Evolutionary conservation across 2,329 filamentous ascomycete species (phyloP).

Genomic region (Thielaviopsis euricoi): DNA sequence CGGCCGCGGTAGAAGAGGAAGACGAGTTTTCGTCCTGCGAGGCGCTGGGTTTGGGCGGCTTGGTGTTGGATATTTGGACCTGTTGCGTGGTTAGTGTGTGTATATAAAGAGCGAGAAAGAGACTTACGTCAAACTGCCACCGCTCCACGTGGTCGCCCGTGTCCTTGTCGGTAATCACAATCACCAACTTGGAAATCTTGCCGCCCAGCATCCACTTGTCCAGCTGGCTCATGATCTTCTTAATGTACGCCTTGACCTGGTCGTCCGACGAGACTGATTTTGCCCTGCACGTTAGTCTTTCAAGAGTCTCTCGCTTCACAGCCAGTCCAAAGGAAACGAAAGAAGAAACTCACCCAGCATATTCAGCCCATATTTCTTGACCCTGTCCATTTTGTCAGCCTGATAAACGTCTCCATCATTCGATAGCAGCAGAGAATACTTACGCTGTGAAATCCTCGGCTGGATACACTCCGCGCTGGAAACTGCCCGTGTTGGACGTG

Average conservation of each 20-base stretch:
- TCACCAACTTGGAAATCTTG: constrained; percentile 93
- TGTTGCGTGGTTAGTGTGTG: constrained; percentile 12
- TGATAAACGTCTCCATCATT: too few relatives aligned
- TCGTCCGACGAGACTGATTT: constrained; percentile 88
- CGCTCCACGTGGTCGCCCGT: constrained; percentile 90
- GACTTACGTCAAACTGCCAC: constrained; percentile 97
- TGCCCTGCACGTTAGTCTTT: too few relatives aligned
- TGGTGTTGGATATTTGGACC: constrained; percentile 23
- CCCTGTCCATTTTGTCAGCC: constrained; percentile 28
- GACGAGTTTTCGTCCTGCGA: constrained; percentile 45
- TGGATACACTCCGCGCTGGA: constrained; percentile 74
- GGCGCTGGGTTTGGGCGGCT: constrained; percentile 29
- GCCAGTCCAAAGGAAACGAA: too few relatives aligned
- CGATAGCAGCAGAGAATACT: too few relatives aligned
- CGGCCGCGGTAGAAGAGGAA: constrained; percentile 17
- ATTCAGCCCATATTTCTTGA: constrained; percentile 98
- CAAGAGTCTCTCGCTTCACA: too few relatives aligned
- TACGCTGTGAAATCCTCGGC: constrained; percentile 92
- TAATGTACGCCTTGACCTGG: constrained; percentile 97
- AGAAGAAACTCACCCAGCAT: constrained; percentile 55
- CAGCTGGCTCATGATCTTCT: constrained; percentile 96
- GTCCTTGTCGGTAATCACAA: constrained; percentile 94
- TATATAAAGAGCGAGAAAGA: too few relatives aligned
- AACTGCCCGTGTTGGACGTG: constrained; percentile 39
- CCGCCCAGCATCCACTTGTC: constrained; percentile 95